These are phyloP conservation scores for Salix dunnii DNA, from an alignment of 345 rosid genomes.

Conservation along the genomic window DNA sequence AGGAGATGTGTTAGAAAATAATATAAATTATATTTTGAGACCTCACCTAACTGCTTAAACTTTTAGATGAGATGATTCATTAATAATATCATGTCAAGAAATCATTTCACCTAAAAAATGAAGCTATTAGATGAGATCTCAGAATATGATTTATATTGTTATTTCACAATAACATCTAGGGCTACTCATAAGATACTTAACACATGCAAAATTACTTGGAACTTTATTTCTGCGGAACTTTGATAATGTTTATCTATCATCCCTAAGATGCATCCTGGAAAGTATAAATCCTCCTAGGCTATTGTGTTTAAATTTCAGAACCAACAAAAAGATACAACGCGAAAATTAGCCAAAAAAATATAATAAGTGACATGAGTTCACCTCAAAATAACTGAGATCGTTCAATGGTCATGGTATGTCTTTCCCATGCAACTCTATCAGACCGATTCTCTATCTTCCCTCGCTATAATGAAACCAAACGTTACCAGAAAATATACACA, in stretches of 20 bases:
- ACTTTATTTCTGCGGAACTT: conserved; percentile 11
- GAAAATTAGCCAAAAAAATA: background rate
- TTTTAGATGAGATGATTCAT: too few relatives aligned
- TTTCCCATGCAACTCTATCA: conserved; percentile 9
- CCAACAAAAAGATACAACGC: background rate
- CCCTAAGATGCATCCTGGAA: conserved; percentile 1
- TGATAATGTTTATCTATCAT: conserved; percentile 4
- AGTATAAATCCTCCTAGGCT: conserved; percentile 13
- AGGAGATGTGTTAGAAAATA: too few relatives aligned
- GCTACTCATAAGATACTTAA: background rate
- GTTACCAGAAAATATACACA: conserved; percentile 18
- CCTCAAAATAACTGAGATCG: conserved; percentile 1
- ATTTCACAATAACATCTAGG: background rate
- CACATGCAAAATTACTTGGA: conserved; percentile 4
- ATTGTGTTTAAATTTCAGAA: conserved; percentile 8
- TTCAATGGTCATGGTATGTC: background rate
- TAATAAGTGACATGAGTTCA: background rate
- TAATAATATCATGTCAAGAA: too few relatives aligned
- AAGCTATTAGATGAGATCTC: too few relatives aligned
- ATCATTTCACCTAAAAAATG: too few relatives aligned
- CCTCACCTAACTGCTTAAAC: too few relatives aligned
- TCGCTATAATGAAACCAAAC: conserved; percentile 13
- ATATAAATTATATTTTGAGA: too few relatives aligned
- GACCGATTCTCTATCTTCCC: background rate
- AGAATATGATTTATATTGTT: too few relatives aligned